phyloP scores from a whole-genome alignment of 768 basidiomycete genomes.

The Suillus placidus region DNA sequence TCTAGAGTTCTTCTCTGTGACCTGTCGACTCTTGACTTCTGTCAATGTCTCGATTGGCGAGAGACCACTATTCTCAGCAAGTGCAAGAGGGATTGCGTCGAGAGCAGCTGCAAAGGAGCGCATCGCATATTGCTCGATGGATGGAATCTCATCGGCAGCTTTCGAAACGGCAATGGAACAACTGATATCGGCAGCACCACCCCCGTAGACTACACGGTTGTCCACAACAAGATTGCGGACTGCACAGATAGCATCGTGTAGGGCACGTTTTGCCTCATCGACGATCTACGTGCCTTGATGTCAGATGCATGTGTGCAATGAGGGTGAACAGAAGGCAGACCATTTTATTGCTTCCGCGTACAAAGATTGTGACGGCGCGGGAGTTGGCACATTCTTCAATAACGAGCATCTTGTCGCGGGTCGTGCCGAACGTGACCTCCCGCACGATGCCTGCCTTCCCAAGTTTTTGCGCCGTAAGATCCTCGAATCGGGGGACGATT shows the following conservation, averaged over 20 bases:
- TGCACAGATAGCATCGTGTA: slow-evolving; percentile 97
- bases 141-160: slow-evolving; percentile 94
- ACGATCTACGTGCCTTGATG: slow-evolving; percentile 71
- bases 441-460: slow-evolving; percentile 93
- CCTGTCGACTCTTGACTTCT: slow-evolving; percentile 91
- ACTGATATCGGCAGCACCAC: slow-evolving; percentile 97
- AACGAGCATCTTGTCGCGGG: slow-evolving; percentile 98
- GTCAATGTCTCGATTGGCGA: slow-evolving; percentile 97
- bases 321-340: slow-evolving; percentile 43
- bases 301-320: background rate
- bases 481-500: slow-evolving; percentile 98
- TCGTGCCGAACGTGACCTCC: slow-evolving; percentile 95
- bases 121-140: slow-evolving; percentile 99
- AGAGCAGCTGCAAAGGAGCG: slow-evolving; percentile 96
- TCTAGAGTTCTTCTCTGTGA: slow-evolving; percentile 78
- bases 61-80: slow-evolving; percentile 97
- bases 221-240: slow-evolving; percentile 95
- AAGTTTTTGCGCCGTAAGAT: slow-evolving; percentile 87
- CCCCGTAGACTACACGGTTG: slow-evolving; percentile 97
- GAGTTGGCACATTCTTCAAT: slow-evolving; percentile 99
- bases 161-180: slow-evolving; percentile 91
- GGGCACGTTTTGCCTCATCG: slow-evolving; percentile 96
- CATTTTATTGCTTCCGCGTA: slow-evolving; percentile 99
- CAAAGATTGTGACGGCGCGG: slow-evolving; percentile 95
- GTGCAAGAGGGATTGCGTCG: slow-evolving; percentile 92